These are phyloP conservation scores for Malus hybrid DNA, from an alignment of 331 rosid genomes.

Conservation along the genomic window DNA sequence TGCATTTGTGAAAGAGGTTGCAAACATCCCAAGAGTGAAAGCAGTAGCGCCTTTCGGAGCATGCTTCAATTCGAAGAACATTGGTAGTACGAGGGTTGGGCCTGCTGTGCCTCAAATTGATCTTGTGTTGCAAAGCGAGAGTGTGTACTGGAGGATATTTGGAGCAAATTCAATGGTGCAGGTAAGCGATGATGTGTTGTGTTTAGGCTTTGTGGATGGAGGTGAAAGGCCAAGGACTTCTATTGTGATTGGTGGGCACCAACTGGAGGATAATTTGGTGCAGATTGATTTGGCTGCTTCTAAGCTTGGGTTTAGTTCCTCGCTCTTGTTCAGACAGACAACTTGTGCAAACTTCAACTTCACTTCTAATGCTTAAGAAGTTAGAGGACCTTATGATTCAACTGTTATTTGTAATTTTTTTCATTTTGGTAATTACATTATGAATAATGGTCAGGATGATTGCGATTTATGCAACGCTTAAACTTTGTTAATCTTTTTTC, in stretches of 20 bases:
- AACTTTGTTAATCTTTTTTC: too few relatives aligned
- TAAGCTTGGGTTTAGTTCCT: too few relatives aligned
- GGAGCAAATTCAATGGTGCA: slow-evolving; percentile 56
- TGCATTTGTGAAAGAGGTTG: slow-evolving; percentile 28
- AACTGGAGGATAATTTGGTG: background rate
- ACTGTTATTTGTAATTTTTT: too few relatives aligned
- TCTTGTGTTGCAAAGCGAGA: slow-evolving; percentile 45
- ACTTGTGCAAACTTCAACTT: too few relatives aligned
- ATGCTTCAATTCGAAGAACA: slow-evolving; percentile 28
- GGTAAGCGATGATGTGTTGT: slow-evolving; percentile 32
- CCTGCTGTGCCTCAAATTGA: slow-evolving; percentile 41
- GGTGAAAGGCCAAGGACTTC: slow-evolving; percentile 31
- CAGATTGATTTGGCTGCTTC: too few relatives aligned
- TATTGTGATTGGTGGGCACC: slow-evolving; percentile 60
- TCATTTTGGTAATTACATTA: too few relatives aligned
- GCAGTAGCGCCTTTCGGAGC: slow-evolving; percentile 39
- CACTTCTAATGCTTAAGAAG: too few relatives aligned
- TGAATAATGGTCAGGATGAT: too few relatives aligned
- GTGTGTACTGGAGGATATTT: slow-evolving; percentile 36
- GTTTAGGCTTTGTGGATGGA: slow-evolving; percentile 53
- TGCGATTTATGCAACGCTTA: too few relatives aligned
- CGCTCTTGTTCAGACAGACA: too few relatives aligned
- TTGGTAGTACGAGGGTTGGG: slow-evolving; percentile 15
- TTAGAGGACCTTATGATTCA: too few relatives aligned
- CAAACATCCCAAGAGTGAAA: slow-evolving; percentile 26